Percentiles rank a stretch among this genome's conserved stretches.
phyloP scores from a whole-genome alignment of 2,329 filamentous ascomycete genomes.

The Fusarium pininemorale region DNA sequence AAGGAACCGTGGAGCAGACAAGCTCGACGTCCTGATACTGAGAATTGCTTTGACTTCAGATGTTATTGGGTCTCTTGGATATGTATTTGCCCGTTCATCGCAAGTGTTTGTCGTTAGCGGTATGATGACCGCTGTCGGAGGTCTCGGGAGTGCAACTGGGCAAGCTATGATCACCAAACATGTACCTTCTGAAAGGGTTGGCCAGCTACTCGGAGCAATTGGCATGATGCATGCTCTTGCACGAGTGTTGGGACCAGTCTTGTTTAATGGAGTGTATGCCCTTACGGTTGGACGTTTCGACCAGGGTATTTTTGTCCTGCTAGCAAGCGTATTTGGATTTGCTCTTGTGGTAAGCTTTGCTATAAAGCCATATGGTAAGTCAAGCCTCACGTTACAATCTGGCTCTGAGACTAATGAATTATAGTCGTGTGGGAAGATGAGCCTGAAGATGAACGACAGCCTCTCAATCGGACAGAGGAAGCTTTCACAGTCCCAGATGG shows the following conservation, averaged over 20 bases:
- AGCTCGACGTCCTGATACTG: slow-evolving; percentile 80
- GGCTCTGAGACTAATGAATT: slow-evolving; percentile 20
- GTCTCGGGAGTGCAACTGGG: slow-evolving; percentile 84
- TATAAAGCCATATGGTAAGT: slow-evolving; percentile 78
- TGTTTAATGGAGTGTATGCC: slow-evolving; percentile 89
- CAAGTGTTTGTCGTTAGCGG: slow-evolving; percentile 76
- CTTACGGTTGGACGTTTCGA: slow-evolving; percentile 80
- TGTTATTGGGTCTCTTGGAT: slow-evolving; percentile 78
- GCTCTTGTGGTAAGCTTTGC: slow-evolving; percentile 75
- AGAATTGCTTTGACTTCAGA: slow-evolving; percentile 81
- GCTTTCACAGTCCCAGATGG: slow-evolving; percentile 12
- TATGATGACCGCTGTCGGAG: slow-evolving; percentile 78
- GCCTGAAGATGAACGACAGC: slow-evolving; percentile 38
- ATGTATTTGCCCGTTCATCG: slow-evolving; percentile 70
- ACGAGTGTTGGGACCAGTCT: slow-evolving; percentile 78
- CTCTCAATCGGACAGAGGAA: slow-evolving; percentile 24
- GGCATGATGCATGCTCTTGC: slow-evolving; percentile 86
- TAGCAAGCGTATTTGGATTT: slow-evolving; percentile 72
- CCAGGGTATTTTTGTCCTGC: slow-evolving; percentile 83
- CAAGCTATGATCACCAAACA: slow-evolving; percentile 91
- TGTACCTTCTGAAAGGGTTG: slow-evolving; percentile 81
- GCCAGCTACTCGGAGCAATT: slow-evolving; percentile 87
- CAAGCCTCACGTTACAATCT: neutral
- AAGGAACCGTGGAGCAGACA: slow-evolving; percentile 75
- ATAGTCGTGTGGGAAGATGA: slow-evolving; percentile 49